These are phyloP conservation scores for Hanseniaspora mollemarum DNA, from an alignment of 805 yeast genomes.

Conservation along the genomic window DNA sequence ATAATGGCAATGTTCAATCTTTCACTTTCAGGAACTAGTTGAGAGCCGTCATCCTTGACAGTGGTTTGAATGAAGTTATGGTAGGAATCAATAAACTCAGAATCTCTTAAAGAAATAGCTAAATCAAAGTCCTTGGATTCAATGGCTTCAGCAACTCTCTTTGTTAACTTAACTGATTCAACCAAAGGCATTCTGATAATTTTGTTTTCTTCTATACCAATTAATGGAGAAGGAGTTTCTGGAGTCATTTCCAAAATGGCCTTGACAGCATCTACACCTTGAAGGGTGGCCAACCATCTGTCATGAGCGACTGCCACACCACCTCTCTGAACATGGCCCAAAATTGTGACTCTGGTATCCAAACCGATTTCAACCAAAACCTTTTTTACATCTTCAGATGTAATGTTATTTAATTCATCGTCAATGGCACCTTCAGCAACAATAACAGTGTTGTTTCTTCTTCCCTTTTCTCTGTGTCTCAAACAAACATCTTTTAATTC, in stretches of 20 bases:
- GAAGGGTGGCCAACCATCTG: constrained; percentile 59
- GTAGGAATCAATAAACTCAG: constrained; percentile 56
- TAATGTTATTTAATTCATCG: constrained; percentile 53
- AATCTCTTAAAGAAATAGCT: constrained; percentile 61
- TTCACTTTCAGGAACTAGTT: constrained; percentile 44
- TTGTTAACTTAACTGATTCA: constrained; percentile 61
- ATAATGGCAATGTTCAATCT: constrained; percentile 70
- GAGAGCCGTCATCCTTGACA: constrained; percentile 50
- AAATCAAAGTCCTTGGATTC: constrained; percentile 51
- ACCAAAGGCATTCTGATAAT: constrained; percentile 56
- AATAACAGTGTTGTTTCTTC: constrained; percentile 65
- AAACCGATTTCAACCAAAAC: constrained; percentile 57
- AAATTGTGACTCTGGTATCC: constrained; percentile 65
- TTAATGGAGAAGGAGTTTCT: constrained; percentile 68
- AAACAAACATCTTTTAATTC: constrained; percentile 53
- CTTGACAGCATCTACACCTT: constrained; percentile 72
- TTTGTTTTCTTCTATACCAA: constrained; percentile 60
- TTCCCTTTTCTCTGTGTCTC: constrained; percentile 59
- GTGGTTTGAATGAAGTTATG: constrained; percentile 56
- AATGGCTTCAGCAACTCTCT: constrained; percentile 62
- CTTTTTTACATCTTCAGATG: constrained; percentile 52
- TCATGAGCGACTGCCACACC: constrained; percentile 72
- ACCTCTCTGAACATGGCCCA: constrained; percentile 78
- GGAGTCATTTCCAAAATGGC: constrained; percentile 61
- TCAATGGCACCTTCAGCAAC: constrained; percentile 80